Percentiles rank a stretch among this genome's conserved stretches.
Conservation (phyloP, 192 early-diverging fungal species). For the Blastocladiella britannica region DNA sequence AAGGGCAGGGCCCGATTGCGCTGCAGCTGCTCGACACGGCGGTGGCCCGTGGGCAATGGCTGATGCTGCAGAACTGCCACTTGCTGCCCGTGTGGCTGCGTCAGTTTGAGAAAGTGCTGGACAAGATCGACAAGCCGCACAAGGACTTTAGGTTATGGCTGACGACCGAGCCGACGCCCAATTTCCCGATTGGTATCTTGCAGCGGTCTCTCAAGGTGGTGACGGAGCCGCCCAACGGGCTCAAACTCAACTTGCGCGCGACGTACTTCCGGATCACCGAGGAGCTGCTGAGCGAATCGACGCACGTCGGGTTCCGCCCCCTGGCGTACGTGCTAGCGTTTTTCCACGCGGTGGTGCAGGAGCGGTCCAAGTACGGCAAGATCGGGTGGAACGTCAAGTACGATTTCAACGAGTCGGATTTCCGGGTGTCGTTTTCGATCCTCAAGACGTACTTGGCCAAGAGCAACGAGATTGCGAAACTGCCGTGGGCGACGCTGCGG, state of each 20-base stretch:
- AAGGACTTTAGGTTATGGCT: slow-evolving; percentile 80
- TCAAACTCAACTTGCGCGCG: slow-evolving; percentile 78
- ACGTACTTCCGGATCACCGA: slow-evolving; percentile 47
- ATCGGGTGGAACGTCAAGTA: slow-evolving; percentile 94
- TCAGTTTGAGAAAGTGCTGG: slow-evolving; percentile 85
- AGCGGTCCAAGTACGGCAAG: slow-evolving; percentile 91
- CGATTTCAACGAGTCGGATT: slow-evolving; percentile 97
- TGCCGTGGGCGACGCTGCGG: slow-evolving; percentile 88
- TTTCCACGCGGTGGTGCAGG: slow-evolving; percentile 84
- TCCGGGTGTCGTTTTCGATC: slow-evolving; percentile 65
- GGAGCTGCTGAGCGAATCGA: slow-evolving; percentile 20
- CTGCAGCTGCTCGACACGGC: slow-evolving; percentile 72
- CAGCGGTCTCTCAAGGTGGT: slow-evolving; percentile 73
- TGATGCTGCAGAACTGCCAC: slow-evolving; percentile 95
- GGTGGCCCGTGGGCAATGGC: slow-evolving; percentile 71
- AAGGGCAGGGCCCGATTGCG: slow-evolving; percentile 77
- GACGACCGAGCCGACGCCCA: slow-evolving; percentile 91
- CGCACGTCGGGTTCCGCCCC: slow-evolving; percentile 64
- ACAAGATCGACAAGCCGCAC: slow-evolving; percentile 61
- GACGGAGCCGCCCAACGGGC: slow-evolving; percentile 88
- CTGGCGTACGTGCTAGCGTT: slow-evolving; percentile 89
- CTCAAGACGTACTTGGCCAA: slow-evolving; percentile 78
- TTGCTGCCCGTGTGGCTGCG: slow-evolving; percentile 78
- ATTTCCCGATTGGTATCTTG: slow-evolving; percentile 77
- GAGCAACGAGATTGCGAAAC: slow-evolving; percentile 52